Evolutionary conservation across 2,329 filamentous ascomycete species (phyloP).

Genomic region (Ophiostoma ulmi): DNA sequence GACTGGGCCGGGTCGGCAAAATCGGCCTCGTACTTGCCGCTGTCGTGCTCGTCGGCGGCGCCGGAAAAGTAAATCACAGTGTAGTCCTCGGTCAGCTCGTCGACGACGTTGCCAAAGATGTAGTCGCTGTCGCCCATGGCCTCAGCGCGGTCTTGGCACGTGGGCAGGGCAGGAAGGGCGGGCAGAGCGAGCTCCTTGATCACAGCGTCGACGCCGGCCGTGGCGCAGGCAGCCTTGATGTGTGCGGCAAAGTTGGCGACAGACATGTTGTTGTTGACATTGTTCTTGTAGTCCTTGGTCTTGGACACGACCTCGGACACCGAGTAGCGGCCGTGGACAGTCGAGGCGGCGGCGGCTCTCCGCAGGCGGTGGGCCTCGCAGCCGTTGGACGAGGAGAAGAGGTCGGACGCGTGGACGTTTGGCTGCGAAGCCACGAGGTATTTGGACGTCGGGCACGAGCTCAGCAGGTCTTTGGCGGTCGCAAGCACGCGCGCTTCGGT

Average conservation of each 20-base stretch:
- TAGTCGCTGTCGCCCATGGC: constrained; percentile 46
- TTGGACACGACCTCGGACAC: constrained; percentile 52
- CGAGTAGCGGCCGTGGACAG: constrained; percentile 40
- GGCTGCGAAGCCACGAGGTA: constrained; percentile 78
- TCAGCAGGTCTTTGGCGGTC: constrained; percentile 49
- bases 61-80: constrained; percentile 66
- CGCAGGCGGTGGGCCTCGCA: constrained; percentile 53
- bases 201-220: constrained; percentile 35
- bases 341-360: constrained; percentile 36
- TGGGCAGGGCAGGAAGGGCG: constrained; percentile 36
- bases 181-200: constrained; percentile 41
- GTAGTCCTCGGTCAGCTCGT: constrained; percentile 48
- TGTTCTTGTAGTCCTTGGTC: constrained; percentile 27
- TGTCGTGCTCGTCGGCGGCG: constrained; percentile 44
- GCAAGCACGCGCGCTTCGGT: constrained; percentile 43
- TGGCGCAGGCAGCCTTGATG: constrained; percentile 45
- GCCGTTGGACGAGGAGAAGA: constrained; percentile 43
- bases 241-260: constrained; percentile 40
- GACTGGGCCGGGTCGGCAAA: constrained; percentile 60
- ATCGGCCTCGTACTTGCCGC: constrained; percentile 56
- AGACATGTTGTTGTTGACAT: constrained; percentile 37
- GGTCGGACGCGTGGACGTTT: constrained; percentile 65
- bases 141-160: constrained; percentile 43
- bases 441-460: constrained; percentile 63
- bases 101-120: constrained; percentile 48